These are phyloP conservation scores for Drosera capensis DNA, from an alignment of 148 eudicot species.

Conservation along the genomic window DNA sequence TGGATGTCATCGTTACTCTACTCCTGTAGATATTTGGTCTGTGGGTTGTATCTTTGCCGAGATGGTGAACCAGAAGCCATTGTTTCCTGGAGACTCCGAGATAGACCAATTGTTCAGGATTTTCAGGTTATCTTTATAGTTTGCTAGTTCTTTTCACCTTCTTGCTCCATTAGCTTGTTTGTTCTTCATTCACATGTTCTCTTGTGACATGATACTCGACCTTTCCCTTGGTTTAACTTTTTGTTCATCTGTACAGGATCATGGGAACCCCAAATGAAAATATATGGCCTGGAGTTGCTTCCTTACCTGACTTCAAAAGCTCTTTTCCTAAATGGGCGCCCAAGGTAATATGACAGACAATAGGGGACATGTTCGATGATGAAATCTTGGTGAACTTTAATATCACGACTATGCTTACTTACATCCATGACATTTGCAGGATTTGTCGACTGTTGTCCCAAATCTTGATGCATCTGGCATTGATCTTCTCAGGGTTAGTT, in stretches of 20 bases:
- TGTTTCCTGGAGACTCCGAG: constrained; percentile 93
- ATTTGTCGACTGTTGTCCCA: constrained; percentile 56
- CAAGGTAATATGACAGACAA: constrained; percentile 49
- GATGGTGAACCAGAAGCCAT: constrained; percentile 79
- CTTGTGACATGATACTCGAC: too few species aligned
- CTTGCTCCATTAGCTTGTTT: not conserved
- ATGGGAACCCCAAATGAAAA: constrained; percentile 93
- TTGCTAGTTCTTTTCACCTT: not conserved
- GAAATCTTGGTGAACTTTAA: too few species aligned
- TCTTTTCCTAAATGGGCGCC: constrained; percentile 78
- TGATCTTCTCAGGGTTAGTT: constrained; percentile 73
- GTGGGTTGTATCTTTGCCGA: constrained; percentile 99
- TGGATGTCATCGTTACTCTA: constrained; percentile 83
- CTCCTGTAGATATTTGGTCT: constrained; percentile 98
- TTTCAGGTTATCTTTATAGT: constrained; percentile 38
- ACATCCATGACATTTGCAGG: too few species aligned
- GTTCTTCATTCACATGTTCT: not conserved
- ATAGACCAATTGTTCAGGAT: constrained; percentile 78
- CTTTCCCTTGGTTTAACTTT: not conserved
- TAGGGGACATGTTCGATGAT: too few species aligned
- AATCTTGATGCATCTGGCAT: constrained; percentile 69
- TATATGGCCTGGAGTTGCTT: constrained; percentile 91
- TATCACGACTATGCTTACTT: too few species aligned
- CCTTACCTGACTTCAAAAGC: constrained; percentile 81
- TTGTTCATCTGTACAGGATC: constrained; percentile 38